Percentiles rank a stretch among this genome's conserved stretches.
Evolutionary conservation across 345 rosid genomes (phyloP).

Genomic region (Rhizophora mangle): DNA sequence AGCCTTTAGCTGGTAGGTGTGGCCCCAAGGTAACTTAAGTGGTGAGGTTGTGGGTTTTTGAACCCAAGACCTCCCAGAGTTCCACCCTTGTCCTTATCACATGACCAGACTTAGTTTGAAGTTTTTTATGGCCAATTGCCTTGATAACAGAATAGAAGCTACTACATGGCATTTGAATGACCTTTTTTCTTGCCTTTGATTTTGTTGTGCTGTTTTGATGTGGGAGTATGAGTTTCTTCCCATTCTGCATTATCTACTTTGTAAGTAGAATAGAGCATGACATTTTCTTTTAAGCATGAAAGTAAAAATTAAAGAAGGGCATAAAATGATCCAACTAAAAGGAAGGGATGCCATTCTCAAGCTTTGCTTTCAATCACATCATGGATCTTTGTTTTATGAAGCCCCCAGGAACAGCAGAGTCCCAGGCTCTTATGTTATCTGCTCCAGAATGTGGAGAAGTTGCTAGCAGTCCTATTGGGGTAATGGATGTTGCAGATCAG

Average conservation of each 20-base stretch:
- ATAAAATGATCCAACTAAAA: neutral
- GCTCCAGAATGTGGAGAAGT: constrained; percentile 78
- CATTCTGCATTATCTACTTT: neutral
- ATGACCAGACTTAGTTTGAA: too few species aligned
- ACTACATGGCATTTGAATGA: constrained; percentile 4
- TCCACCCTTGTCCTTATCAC: too few species aligned
- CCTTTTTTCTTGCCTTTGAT: neutral
- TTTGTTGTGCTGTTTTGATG: constrained; percentile 2
- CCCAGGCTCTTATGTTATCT: constrained; percentile 75
- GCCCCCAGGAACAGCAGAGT: constrained; percentile 99
- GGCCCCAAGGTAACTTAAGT: too few species aligned
- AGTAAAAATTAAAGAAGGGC: neutral
- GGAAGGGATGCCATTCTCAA: constrained; percentile 17
- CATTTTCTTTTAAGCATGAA: neutral
- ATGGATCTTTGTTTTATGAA: constrained; percentile 37
- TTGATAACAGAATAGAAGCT: neutral
- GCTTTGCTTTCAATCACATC: constrained; percentile 21
- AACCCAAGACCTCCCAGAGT: too few species aligned
- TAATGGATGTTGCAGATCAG: constrained; percentile 76
- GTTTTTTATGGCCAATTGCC: too few species aligned
- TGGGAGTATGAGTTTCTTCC: constrained; percentile 6
- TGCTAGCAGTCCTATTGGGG: constrained; percentile 70
- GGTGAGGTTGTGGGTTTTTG: too few species aligned
- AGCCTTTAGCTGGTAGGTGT: too few species aligned
- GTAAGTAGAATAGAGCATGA: too few species aligned